Evolutionary conservation across 192 early-diverging fungal species (phyloP).

Genomic region (Entophlyctis luteolus): DNA sequence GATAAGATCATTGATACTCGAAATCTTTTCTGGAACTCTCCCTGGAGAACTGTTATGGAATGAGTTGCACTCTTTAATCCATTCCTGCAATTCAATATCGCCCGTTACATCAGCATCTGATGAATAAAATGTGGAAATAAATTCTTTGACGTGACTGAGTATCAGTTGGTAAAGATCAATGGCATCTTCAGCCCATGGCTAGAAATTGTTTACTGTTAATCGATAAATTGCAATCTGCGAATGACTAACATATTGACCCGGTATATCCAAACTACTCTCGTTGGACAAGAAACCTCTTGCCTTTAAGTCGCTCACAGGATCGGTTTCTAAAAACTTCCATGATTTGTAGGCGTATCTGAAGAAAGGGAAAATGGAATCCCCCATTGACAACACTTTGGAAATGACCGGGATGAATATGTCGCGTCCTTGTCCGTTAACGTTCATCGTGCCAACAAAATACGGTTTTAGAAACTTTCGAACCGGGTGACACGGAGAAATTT

Average conservation of each 20-base stretch:
- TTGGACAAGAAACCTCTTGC: not conserved
- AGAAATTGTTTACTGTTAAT: not conserved
- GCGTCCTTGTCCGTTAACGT: constrained; percentile 18
- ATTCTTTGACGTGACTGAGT: not conserved
- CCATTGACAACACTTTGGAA: constrained; percentile 1
- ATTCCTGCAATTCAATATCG: not conserved
- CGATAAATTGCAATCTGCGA: not conserved
- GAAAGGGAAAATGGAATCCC: constrained; percentile 1
- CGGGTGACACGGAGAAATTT: not conserved
- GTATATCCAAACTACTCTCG: not conserved
- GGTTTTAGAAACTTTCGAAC: constrained; percentile 12
- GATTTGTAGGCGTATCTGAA: not conserved
- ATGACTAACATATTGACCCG: constrained; percentile 1
- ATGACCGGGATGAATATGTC: not conserved
- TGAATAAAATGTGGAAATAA: not conserved
- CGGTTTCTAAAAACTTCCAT: constrained; percentile 11
- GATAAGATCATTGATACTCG: not conserved
- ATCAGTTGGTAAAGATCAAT: not conserved
- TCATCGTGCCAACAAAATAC: not conserved
- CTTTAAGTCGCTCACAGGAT: constrained; percentile 6
- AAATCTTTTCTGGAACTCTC: not conserved
- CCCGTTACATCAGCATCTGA: not conserved
- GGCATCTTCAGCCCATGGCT: constrained; percentile 14
- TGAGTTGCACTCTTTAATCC: not conserved
- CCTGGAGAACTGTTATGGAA: not conserved